Evolutionary conservation across 176 grass and related monocot species (phyloP).

Genomic region (Rhynchospora tenuis): DNA sequence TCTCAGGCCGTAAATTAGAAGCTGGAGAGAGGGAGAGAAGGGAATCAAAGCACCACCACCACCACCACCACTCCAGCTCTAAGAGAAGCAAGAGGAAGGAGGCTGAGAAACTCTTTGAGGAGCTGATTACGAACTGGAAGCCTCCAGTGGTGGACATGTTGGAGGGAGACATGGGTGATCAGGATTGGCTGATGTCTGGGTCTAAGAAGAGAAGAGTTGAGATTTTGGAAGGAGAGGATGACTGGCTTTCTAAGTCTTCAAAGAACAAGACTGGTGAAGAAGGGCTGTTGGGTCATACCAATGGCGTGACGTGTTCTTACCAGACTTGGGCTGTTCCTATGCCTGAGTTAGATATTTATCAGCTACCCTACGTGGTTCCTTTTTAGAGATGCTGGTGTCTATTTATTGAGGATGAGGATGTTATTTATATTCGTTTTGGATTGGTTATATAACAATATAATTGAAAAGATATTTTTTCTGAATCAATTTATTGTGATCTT

Average conservation of each 20-base stretch:
- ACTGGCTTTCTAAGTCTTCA: neutral
- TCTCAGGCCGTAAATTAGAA: constrained; percentile 17
- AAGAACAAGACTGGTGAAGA: neutral
- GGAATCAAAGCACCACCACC: neutral
- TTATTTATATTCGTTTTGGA: too few relatives aligned
- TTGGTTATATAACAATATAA: too few relatives aligned
- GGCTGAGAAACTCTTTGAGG: neutral
- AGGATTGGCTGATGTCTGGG: constrained; percentile 14
- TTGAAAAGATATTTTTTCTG: too few relatives aligned
- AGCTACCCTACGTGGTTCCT: constrained; percentile 31
- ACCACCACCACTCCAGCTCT: neutral
- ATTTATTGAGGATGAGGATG: too few relatives aligned
- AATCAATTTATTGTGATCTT: too few relatives aligned
- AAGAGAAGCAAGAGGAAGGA: constrained; percentile 3
- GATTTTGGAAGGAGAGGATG: neutral
- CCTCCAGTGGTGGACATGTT: neutral
- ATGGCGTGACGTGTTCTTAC: neutral
- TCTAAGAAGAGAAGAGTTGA: neutral
- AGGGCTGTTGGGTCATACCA: neutral
- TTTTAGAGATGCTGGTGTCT: neutral
- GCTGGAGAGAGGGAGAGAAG: neutral
- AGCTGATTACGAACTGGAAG: constrained; percentile 23
- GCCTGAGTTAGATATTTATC: constrained; percentile 21
- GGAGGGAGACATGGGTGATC: neutral
- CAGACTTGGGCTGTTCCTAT: constrained; percentile 19